Conservation (phyloP, 352 stramenopile genomes). For the Hyphochytrium catenoides region DNA sequence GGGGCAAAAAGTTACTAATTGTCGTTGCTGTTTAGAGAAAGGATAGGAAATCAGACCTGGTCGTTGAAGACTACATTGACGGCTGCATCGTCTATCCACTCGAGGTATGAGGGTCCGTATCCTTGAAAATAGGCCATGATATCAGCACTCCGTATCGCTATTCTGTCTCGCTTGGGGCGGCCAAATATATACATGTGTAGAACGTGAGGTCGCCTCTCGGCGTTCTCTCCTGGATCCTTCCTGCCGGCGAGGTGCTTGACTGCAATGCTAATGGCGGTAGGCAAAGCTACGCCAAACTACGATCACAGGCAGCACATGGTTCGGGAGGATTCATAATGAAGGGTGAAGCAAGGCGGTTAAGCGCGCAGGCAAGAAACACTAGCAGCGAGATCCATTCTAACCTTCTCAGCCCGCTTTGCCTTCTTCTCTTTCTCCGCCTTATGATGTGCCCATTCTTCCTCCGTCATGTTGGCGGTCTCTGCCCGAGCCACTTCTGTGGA, state of each 20-base stretch:
- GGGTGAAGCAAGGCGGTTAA: constrained; percentile 14
- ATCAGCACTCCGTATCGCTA: constrained; percentile 46
- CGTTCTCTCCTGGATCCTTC: constrained; percentile 4
- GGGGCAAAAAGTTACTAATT: too few relatives aligned
- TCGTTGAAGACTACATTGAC: constrained; percentile 58
- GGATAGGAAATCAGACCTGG: too few relatives aligned
- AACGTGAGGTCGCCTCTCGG: constrained; percentile 13
- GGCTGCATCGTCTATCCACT: constrained; percentile 61
- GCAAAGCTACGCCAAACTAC: too few relatives aligned
- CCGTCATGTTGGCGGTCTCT: constrained; percentile 28
- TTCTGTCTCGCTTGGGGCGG: constrained; percentile 39
- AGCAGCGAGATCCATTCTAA: constrained; percentile 22
- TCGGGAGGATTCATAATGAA: constrained; percentile 23
- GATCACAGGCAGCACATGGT: too few relatives aligned
- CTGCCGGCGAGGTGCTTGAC: constrained; percentile 15
- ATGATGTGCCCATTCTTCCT: constrained; percentile 34
- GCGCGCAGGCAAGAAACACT: not conserved
- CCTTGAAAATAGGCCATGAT: constrained; percentile 43
- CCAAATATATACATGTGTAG: constrained; percentile 57
- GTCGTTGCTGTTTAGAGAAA: too few relatives aligned
- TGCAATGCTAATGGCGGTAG: too few relatives aligned
- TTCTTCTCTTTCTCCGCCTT: constrained; percentile 30
- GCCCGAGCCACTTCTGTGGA: constrained; percentile 28
- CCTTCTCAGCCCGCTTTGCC: constrained; percentile 35
- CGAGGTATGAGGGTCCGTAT: constrained; percentile 52